These are phyloP conservation scores for Chrysoporthe cubensis DNA, from an alignment of 2,329 filamentous ascomycete species.

Conservation along the genomic window DNA sequence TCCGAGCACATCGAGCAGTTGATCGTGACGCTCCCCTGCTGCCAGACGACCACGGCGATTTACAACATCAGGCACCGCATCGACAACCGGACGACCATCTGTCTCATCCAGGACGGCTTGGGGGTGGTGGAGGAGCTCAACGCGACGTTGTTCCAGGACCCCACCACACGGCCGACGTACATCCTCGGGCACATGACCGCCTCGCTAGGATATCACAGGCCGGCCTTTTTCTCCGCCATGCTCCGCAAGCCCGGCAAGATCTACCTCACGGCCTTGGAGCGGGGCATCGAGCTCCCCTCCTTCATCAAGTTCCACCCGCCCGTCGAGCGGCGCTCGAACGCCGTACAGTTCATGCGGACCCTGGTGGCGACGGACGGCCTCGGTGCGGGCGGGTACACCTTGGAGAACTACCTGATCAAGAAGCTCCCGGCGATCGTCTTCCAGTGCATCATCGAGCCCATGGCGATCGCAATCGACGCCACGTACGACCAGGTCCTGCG, in stretches of 20 bases:
- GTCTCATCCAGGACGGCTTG: constrained; percentile 51
- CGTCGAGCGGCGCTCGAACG: constrained; percentile 33
- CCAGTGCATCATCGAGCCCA: constrained; percentile 76
- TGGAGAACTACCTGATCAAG: constrained; percentile 66
- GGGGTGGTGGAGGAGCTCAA: constrained; percentile 83
- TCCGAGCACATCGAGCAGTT: constrained; percentile 34
- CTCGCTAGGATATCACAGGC: constrained; percentile 47
- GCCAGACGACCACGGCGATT: constrained; percentile 34
- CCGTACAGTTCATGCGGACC: constrained; percentile 63
- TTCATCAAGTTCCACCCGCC: constrained; percentile 32
- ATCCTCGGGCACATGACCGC: constrained; percentile 68
- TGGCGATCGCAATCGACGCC: constrained; percentile 79
- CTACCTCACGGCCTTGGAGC: constrained; percentile 38
- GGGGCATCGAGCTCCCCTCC: constrained; percentile 20
- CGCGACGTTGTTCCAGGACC: constrained; percentile 69
- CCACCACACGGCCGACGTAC: constrained; percentile 70
- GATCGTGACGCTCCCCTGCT: constrained; percentile 38
- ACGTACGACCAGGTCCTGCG: constrained; percentile 72
- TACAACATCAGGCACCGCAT: constrained; percentile 36
- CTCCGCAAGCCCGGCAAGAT: constrained; percentile 41
- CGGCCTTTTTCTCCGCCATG: constrained; percentile 44
- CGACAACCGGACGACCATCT: constrained; percentile 40
- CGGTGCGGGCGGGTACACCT: constrained; percentile 60
- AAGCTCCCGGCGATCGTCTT: constrained; percentile 82
- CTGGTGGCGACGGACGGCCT: constrained; percentile 67